These are phyloP conservation scores for Neurospora sp. DNA, from an alignment of 495 filamentous ascomycete genomes.

Conservation along the genomic window DNA sequence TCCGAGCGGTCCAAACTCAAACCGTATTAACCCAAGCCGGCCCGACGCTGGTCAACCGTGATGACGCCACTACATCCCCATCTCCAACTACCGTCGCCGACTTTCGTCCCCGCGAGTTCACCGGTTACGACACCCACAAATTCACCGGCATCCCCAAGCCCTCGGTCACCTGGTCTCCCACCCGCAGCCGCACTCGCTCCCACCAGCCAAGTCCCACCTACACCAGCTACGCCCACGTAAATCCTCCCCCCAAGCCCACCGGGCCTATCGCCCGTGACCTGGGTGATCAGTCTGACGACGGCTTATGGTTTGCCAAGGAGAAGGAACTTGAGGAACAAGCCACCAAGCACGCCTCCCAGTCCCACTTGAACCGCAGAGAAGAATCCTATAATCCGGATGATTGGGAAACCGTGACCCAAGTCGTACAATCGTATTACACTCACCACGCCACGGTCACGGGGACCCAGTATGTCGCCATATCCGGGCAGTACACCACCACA, in stretches of 20 bases:
- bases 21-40: background rate
- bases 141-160: background rate
- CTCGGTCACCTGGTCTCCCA: background rate
- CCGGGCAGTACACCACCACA: background rate
- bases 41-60: background rate
- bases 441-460: background rate
- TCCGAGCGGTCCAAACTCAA: background rate
- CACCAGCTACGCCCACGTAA: background rate
- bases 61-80: background rate
- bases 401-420: too few species aligned
- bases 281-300: background rate
- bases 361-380: background rate
- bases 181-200: background rate
- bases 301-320: rapidly evolving
- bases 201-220: background rate
- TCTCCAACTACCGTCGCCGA: background rate
- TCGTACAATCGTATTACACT: background rate
- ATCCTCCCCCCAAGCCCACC: background rate
- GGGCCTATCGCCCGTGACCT: background rate
- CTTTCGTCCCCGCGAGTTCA: background rate
- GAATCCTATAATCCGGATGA: too few species aligned
- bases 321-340: background rate
- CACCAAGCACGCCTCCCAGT: background rate
- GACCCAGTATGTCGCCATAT: background rate
- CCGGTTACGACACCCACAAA: background rate